phyloP scores from a whole-genome alignment of 176 grass and related monocot species.

The Oryza meridionalis region DNA sequence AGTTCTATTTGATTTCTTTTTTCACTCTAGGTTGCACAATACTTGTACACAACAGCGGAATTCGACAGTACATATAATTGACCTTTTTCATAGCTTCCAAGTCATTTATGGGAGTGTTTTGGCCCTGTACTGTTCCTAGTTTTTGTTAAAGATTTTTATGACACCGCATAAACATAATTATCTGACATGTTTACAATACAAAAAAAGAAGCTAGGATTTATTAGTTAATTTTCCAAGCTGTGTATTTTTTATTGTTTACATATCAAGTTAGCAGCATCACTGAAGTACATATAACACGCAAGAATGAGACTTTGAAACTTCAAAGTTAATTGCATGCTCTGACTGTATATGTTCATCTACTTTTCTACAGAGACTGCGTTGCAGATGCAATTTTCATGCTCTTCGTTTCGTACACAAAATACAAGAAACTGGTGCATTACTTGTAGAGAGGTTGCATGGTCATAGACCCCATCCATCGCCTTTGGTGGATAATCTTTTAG shows the following conservation, averaged over 20 bases:
- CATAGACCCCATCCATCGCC: constrained; percentile 39
- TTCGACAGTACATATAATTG: not conserved
- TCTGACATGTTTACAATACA: not conserved
- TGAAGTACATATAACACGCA: not conserved
- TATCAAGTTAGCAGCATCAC: not conserved
- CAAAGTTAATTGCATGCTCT: constrained; percentile 20
- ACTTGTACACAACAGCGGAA: constrained; percentile 3
- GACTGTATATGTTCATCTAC: not conserved
- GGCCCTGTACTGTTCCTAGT: not conserved
- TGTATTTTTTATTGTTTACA: not conserved
- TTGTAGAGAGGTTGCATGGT: constrained; percentile 80
- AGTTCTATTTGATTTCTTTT: not conserved
- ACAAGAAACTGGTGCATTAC: constrained; percentile 82
- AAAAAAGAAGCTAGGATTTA: not conserved
- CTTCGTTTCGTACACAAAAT: constrained; percentile 88
- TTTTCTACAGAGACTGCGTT: constrained; percentile 76
- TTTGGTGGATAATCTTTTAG: constrained; percentile 82
- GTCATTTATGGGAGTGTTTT: not conserved
- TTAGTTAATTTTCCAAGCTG: not conserved
- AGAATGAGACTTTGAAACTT: not conserved
- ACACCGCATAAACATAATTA: not conserved
- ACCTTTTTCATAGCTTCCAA: not conserved
- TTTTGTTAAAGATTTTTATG: not conserved
- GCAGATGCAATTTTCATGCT: constrained; percentile 99
- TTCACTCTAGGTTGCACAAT: not conserved